Conservation (phyloP, 495 filamentous ascomycete genomes). For the Talaromyces adpressus region DNA sequence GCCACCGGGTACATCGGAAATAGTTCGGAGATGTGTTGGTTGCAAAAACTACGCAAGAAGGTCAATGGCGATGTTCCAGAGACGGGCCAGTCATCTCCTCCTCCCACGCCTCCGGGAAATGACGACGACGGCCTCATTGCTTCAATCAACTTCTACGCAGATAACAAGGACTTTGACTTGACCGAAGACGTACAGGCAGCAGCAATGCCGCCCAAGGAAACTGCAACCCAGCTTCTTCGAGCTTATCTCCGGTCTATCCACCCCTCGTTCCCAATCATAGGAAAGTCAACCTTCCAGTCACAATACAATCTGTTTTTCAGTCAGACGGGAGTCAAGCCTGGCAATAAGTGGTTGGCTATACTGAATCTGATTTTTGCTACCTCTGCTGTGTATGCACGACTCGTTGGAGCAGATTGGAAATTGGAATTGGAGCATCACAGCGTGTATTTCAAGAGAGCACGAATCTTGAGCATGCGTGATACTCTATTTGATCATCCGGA, state of each 20-base stretch:
- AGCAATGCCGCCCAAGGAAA: conserved; percentile 41
- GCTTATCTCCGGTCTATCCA: conserved; percentile 54
- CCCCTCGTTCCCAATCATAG: conserved; percentile 53
- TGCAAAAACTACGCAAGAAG: conserved; percentile 38
- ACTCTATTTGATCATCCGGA: conserved; percentile 44
- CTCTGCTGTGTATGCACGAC: conserved; percentile 42
- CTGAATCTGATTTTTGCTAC: conserved; percentile 61
- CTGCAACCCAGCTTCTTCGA: conserved; percentile 49
- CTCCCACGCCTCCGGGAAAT: conserved; percentile 19
- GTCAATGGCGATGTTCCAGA: conserved; percentile 21
- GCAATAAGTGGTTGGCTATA: conserved; percentile 48
- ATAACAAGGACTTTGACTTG: conserved; percentile 42
- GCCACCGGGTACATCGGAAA: conserved; percentile 54
- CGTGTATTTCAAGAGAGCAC: conserved; percentile 49
- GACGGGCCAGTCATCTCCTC: conserved; percentile 20
- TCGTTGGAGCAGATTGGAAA: conserved; percentile 36
- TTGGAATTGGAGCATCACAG: conserved; percentile 44
- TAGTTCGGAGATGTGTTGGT: conserved; percentile 54
- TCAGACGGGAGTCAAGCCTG: conserved; percentile 28
- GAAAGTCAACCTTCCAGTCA: conserved; percentile 44
- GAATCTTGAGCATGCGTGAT: conserved; percentile 43
- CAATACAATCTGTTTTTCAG: conserved; percentile 42
- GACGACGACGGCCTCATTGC: conserved; percentile 23
- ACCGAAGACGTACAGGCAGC: conserved; percentile 38
- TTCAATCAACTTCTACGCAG: conserved; percentile 38